Percentiles rank a stretch among this genome's conserved stretches.
These are phyloP conservation scores for Thelephora terrestris DNA, from an alignment of 1,284 basidiomycete species.

Conservation along the genomic window DNA sequence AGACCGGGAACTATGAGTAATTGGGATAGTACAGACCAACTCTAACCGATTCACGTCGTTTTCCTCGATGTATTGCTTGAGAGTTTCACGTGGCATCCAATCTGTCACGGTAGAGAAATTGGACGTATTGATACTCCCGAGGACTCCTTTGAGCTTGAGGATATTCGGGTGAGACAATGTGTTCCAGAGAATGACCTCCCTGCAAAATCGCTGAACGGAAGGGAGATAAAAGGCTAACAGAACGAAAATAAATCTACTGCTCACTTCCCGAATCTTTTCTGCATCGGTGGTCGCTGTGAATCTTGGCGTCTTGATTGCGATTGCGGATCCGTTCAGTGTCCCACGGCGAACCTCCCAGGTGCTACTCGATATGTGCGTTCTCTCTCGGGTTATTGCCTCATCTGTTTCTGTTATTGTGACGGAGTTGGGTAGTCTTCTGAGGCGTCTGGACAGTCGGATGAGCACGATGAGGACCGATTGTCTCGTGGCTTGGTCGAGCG, in stretches of 20 bases:
- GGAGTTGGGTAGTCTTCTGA: no score
- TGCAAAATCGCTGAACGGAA: background rate
- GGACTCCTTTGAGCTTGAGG: conserved; percentile 2
- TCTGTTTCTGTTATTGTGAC: no score
- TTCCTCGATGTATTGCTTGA: conserved; percentile 2
- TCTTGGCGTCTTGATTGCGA: conserved; percentile 8
- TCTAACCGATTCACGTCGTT: conserved; percentile 4
- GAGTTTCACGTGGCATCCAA: conserved; percentile 8
- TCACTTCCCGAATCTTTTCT: no score
- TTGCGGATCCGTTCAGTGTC: conserved; percentile 1
- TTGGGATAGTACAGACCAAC: conserved; percentile 3
- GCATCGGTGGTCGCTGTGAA: no score
- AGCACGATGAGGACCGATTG: no score
- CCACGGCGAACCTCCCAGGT: background rate
- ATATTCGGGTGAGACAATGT: conserved; percentile 6
- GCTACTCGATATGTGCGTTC: no score
- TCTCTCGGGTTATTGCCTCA: no score
- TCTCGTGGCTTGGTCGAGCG: no score
- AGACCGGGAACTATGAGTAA: background rate
- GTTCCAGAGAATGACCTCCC: conserved; percentile 3
- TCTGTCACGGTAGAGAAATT: conserved; percentile 6
- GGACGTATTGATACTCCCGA: conserved; percentile 3
- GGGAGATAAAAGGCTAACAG: background rate
- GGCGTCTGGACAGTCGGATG: no score
- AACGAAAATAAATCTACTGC: no score